A percentile compares a stretch with the other conserved stretches of the same genome.
These are phyloP conservation scores for Tulasnella sp. DNA, from an alignment of 768 basidiomycete species.

Conservation along the genomic window DNA sequence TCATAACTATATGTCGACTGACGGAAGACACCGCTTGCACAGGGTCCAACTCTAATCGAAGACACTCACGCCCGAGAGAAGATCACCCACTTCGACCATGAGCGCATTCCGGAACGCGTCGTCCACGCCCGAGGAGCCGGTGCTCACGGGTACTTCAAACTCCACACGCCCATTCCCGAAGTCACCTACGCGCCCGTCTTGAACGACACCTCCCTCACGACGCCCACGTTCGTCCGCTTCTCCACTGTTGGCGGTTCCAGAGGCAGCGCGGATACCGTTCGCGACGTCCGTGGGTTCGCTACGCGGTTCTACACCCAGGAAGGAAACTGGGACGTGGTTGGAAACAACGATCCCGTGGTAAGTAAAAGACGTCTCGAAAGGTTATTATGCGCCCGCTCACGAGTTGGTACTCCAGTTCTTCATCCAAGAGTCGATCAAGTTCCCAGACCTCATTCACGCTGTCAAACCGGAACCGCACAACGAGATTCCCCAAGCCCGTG, in stretches of 20 bases:
- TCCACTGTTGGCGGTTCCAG: slow-evolving; percentile 80
- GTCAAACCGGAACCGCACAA: slow-evolving; percentile 83
- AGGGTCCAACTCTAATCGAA: slow-evolving; percentile 76
- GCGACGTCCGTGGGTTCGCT: slow-evolving; percentile 88
- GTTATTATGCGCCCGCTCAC: background rate
- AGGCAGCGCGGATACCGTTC: slow-evolving; percentile 83
- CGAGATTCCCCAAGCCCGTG: slow-evolving; percentile 51
- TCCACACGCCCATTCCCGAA: slow-evolving; percentile 69
- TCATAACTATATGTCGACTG: background rate
- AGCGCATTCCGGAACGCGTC: slow-evolving; percentile 86
- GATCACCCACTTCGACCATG: slow-evolving; percentile 80
- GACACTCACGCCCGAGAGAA: slow-evolving; percentile 46
- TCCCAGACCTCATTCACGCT: slow-evolving; percentile 80
- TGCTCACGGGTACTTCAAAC: slow-evolving; percentile 83
- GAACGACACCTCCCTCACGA: slow-evolving; percentile 71
- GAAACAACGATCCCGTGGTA: slow-evolving; percentile 70
- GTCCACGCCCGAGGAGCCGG: slow-evolving; percentile 72
- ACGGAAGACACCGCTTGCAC: background rate
- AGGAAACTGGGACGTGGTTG: slow-evolving; percentile 80
- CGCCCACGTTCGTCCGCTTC: slow-evolving; percentile 81
- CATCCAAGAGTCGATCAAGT: slow-evolving; percentile 77
- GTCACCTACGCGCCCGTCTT: slow-evolving; percentile 72
- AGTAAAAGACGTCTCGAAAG: background rate
- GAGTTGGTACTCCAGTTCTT: slow-evolving; percentile 52
- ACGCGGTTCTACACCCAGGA: slow-evolving; percentile 80